Percentiles rank a stretch among this genome's conserved stretches.
Conservation (phyloP, 2,329 filamentous ascomycete species). For the Venturia aucupariae region DNA sequence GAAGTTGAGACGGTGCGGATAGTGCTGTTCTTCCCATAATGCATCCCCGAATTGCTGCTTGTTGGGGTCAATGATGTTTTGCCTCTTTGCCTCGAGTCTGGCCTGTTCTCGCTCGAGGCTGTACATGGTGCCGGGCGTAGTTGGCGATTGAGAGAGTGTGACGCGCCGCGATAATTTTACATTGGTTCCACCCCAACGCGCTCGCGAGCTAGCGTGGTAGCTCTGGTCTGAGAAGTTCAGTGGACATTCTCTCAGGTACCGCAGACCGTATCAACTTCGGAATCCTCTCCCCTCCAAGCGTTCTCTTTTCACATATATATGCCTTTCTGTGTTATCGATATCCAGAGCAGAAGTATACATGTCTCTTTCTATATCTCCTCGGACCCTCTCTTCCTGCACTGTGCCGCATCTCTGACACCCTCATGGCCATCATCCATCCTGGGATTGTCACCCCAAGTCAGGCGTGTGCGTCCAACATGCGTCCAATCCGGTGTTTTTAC, state of each 20-base stretch:
- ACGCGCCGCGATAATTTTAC: neutral
- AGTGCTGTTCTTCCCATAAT: constrained; percentile 66
- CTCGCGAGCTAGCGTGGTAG: too few relatives aligned
- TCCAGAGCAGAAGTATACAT: neutral
- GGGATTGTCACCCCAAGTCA: neutral
- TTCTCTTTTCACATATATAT: too few relatives aligned
- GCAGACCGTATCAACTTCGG: neutral
- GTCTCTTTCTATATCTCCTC: too few relatives aligned
- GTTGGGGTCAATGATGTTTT: constrained; percentile 65
- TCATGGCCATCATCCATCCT: too few relatives aligned
- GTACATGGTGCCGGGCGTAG: constrained; percentile 1
- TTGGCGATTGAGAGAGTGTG: neutral
- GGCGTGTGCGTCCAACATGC: neutral
- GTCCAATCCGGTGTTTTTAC: neutral
- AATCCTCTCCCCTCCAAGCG: neutral
- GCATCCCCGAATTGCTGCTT: constrained; percentile 80
- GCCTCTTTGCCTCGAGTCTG: constrained; percentile 57
- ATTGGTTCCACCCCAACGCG: too few relatives aligned
- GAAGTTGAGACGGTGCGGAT: constrained; percentile 83
- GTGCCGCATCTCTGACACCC: too few relatives aligned
- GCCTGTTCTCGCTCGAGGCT: constrained; percentile 16
- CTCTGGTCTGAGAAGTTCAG: too few relatives aligned
- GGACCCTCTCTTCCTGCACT: too few relatives aligned
- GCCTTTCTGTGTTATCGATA: neutral
- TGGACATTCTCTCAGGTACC: neutral